Conservation (phyloP, 805 yeast species). For the Priceomyces haplophilus region DNA sequence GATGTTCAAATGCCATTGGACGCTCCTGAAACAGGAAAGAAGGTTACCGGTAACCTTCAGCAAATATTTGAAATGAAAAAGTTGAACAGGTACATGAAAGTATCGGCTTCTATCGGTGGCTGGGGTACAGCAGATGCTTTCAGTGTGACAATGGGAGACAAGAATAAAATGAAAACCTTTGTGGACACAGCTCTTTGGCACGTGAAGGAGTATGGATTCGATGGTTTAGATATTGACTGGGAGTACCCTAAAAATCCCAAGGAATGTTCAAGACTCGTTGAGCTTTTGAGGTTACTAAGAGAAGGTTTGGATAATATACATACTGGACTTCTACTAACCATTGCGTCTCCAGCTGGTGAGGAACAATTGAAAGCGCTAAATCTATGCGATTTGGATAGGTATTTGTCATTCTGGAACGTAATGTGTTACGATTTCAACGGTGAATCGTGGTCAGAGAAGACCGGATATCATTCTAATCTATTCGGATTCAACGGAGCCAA, state of each 20-base stretch:
- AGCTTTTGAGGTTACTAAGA: conserved; percentile 42
- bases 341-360: conserved; percentile 73
- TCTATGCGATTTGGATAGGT: conserved; percentile 53
- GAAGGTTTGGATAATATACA: conserved; percentile 29
- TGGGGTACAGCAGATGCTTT: conserved; percentile 51
- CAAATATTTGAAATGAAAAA: conserved; percentile 48
- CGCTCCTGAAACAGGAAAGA: conserved; percentile 13
- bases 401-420: conserved; percentile 71
- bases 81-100: conserved; percentile 41
- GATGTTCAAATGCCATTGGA: conserved; percentile 48
- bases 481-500: conserved; percentile 44
- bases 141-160: conserved; percentile 23
- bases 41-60: conserved; percentile 47
- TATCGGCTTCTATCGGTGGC: conserved; percentile 83
- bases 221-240: conserved; percentile 95
- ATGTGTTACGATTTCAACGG: conserved; percentile 93
- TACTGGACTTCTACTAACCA: conserved; percentile 48
- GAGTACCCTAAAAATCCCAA: conserved; percentile 64
- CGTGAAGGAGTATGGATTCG: conserved; percentile 61
- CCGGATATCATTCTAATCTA: conserved; percentile 68
- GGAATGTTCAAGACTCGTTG: conserved; percentile 46
- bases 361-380: conserved; percentile 44
- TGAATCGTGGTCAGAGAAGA: conserved; percentile 55
- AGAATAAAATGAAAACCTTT: conserved; percentile 40
- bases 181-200: conserved; percentile 46